Base-by-base conservation (phyloP, 371 early-diverging fungal genomes). In the Smittium mucronatum region DNA sequence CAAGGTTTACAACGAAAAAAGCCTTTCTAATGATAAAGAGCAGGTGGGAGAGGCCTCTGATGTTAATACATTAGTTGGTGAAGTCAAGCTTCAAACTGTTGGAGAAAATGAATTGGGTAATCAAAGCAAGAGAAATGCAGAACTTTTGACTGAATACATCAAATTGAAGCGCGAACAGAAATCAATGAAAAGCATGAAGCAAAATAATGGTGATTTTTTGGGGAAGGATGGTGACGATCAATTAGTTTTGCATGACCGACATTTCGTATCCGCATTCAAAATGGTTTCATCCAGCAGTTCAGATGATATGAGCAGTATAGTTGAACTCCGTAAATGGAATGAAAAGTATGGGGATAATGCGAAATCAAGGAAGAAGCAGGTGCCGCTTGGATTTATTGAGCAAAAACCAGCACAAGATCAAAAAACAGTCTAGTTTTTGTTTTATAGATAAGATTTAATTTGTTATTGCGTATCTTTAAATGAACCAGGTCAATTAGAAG, bases 311-410 rank as follows among this genome's bases (percentile, higher is more conserved):
- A 85, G 85, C 68, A 86, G 88, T 58, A 74, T 94, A 68, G 79
- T 86, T 11, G 93, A 91, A 76, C 81, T 94, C 70, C 81, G 89
- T 61, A 93, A 93, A 81, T 94, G 94, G 94, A 91, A 94, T 74
- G 81, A 81, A 60, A 74, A 83, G 75, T 93, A 87, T 76, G 95
- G 95, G 28, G 93, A 93, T 74, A 90, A 89, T 1, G 86, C 84
- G 1, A 75, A 75, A 65, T 73, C 71, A 29, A 72, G 77, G 35
- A 74, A 74, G 25, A 73, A 72, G 64, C 74, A 73, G 66, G 36
- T 67, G 2, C 63, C 75, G 21, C 74, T 78, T 30, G 78, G 78
- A 0, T 78, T 78, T 67, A 72, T 71, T 29, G 69, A 63, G 28
- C 63, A 47, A 47, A 47, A n/a, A n/a, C n/a, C n/a, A n/a, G n/a